phyloP scores from a whole-genome alignment of 768 basidiomycete species.

The Leccinum truebloodii region DNA sequence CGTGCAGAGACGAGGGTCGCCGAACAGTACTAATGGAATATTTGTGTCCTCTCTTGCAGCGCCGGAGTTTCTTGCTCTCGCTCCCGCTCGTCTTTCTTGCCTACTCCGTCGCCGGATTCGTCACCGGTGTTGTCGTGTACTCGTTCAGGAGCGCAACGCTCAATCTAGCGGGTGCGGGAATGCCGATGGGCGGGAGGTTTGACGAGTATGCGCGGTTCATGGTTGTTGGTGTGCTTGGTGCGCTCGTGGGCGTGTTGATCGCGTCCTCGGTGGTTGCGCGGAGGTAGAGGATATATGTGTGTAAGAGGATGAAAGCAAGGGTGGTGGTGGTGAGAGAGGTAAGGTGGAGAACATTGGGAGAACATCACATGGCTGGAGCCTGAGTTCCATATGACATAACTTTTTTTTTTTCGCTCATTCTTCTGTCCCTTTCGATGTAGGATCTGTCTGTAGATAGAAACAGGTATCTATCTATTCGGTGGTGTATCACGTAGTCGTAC shows the following conservation, averaged over 20 bases:
- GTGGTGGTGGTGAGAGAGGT: background rate
- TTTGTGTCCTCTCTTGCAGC: slow-evolving; percentile 23
- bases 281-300: slow-evolving; percentile 10
- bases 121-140: slow-evolving; percentile 65
- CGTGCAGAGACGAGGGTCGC: background rate
- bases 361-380: background rate
- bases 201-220: slow-evolving; percentile 64
- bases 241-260: slow-evolving; percentile 59
- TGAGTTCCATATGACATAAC: background rate
- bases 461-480: background rate
- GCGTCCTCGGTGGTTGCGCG: slow-evolving; percentile 43
- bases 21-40: background rate
- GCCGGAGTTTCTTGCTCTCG: slow-evolving; percentile 61
- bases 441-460: background rate
- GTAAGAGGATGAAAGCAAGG: background rate
- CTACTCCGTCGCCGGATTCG: slow-evolving; percentile 69
- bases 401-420: background rate
- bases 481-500: background rate
- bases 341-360: background rate
- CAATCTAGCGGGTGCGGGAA: slow-evolving; percentile 35
- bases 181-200: slow-evolving; percentile 44
- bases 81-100: slow-evolving; percentile 73
- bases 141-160: slow-evolving; percentile 55
- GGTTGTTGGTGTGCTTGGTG: slow-evolving; percentile 64
- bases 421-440: background rate